Conservation (phyloP, 2,329 filamentous ascomycete genomes). For the Trichoderma sp. region DNA sequence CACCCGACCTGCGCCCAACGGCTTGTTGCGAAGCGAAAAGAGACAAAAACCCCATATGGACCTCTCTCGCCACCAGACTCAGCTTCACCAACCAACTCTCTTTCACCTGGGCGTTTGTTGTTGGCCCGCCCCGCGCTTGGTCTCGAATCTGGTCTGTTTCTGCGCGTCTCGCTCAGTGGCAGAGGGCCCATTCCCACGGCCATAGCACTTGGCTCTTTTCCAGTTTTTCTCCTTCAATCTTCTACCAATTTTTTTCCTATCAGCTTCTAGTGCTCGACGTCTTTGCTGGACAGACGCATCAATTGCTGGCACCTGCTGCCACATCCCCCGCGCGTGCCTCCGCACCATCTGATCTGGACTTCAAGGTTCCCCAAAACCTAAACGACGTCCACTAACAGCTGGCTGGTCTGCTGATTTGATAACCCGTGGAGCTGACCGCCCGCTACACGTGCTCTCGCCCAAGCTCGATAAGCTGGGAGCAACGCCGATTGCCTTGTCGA, state of each 20-base stretch:
- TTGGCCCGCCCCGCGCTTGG: background rate
- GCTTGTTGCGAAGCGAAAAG: background rate
- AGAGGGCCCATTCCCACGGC: background rate
- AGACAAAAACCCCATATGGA: slow-evolving; percentile 6
- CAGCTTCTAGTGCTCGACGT: background rate
- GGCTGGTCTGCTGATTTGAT: slow-evolving; percentile 20
- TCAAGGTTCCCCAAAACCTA: background rate
- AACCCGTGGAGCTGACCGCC: slow-evolving; percentile 20
- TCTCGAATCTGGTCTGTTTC: background rate
- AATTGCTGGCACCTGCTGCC: background rate
- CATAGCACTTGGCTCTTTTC: background rate
- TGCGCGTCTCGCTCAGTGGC: background rate
- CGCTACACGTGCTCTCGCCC: slow-evolving; percentile 22
- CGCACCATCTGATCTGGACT: slow-evolving; percentile 5
- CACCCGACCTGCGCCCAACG: slow-evolving; percentile 24
- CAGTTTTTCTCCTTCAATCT: background rate
- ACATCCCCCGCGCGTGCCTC: slow-evolving; percentile 10
- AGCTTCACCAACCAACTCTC: slow-evolving; percentile 3
- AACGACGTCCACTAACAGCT: slow-evolving; percentile 1
- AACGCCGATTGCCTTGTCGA: slow-evolving; percentile 1
- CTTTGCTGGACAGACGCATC: background rate
- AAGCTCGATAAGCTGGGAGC: slow-evolving; percentile 16
- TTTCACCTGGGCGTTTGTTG: background rate
- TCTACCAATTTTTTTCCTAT: background rate
- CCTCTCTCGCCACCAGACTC: slow-evolving; percentile 10